Conservation (phyloP, 2,329 filamentous ascomycete species). For the Claviceps africana region DNA sequence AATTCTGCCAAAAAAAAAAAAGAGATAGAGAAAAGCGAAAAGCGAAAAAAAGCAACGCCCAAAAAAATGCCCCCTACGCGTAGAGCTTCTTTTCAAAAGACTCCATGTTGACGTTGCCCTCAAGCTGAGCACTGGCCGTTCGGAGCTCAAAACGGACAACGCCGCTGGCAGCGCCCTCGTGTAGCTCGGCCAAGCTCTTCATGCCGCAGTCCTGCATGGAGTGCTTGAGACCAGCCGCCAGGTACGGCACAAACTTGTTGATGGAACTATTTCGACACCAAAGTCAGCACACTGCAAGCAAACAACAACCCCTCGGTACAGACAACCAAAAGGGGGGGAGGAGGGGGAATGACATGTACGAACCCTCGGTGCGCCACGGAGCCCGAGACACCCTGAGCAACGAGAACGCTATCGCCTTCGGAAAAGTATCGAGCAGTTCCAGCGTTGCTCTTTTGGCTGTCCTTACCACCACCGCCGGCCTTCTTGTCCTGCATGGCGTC, state of each 20-base stretch:
- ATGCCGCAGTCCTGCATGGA: conserved; percentile 91
- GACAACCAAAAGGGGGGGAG: no score
- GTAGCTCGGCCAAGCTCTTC: conserved; percentile 63
- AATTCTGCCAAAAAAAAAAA: no score
- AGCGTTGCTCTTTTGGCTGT: conserved; percentile 72
- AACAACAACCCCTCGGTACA: no score
- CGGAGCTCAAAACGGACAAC: conserved; percentile 83
- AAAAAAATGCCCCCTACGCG: conserved; percentile 39
- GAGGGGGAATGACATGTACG: conserved; percentile 8
- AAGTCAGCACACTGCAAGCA: conserved; percentile 16
- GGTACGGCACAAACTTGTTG: conserved; percentile 90
- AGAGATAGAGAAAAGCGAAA: no score
- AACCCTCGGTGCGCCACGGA: conserved; percentile 62
- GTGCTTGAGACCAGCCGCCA: conserved; percentile 91
- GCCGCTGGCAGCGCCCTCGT: conserved; percentile 58
- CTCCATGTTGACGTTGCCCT: conserved; percentile 97
- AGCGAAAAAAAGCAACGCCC: no score
- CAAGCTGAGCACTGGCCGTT: conserved; percentile 85
- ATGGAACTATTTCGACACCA: conserved; percentile 46
- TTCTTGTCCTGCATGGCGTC: conserved; percentile 99
- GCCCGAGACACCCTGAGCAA: conserved; percentile 92
- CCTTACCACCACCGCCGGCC: conserved; percentile 59
- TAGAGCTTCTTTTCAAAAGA: conserved; percentile 99
- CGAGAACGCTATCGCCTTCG: conserved; percentile 84
- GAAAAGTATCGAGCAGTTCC: conserved; percentile 98